Evolutionary conservation across 139 green algal genomes (phyloP).

Genomic region (Ulvella scutata): DNA sequence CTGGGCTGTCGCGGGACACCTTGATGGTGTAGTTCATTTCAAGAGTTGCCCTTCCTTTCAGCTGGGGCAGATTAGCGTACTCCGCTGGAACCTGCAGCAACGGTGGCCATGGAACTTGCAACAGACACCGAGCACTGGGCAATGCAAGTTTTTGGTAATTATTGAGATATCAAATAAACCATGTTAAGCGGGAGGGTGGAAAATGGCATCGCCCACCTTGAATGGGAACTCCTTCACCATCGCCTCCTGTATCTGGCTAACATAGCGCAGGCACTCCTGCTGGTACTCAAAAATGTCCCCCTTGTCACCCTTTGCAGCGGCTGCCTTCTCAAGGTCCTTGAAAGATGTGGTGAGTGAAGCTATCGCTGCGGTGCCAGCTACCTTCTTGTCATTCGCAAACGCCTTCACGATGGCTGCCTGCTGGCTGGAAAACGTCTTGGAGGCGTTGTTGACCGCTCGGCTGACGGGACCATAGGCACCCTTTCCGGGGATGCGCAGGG

Average conservation of each 20-base stretch:
- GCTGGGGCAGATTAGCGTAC: background rate
- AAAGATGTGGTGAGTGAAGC: conserved; percentile 5
- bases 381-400: conserved; percentile 63
- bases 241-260: conserved; percentile 73
- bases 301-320: conserved; percentile 17
- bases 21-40: conserved; percentile 69
- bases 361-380: conserved; percentile 5
- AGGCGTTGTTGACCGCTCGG: conserved; percentile 33
- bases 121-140: too few species aligned
- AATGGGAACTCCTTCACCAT: conserved; percentile 93
- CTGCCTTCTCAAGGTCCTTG: background rate
- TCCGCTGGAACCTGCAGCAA: background rate
- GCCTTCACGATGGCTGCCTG: conserved; percentile 34
- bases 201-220: conserved; percentile 51
- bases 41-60: conserved; percentile 76
- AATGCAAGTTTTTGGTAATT: too few species aligned
- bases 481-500: conserved; percentile 70
- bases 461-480: conserved; percentile 59
- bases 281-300: conserved; percentile 32
- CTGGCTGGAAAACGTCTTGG: conserved; percentile 34
- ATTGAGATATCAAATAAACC: too few species aligned
- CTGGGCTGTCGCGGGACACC: conserved; percentile 37
- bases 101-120: too few species aligned
- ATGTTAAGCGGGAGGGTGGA: too few species aligned
- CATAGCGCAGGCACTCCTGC: conserved; percentile 64